Evolutionary conservation across 148 eudicot species (phyloP).

Genomic region (Nepenthes mirabilis): DNA sequence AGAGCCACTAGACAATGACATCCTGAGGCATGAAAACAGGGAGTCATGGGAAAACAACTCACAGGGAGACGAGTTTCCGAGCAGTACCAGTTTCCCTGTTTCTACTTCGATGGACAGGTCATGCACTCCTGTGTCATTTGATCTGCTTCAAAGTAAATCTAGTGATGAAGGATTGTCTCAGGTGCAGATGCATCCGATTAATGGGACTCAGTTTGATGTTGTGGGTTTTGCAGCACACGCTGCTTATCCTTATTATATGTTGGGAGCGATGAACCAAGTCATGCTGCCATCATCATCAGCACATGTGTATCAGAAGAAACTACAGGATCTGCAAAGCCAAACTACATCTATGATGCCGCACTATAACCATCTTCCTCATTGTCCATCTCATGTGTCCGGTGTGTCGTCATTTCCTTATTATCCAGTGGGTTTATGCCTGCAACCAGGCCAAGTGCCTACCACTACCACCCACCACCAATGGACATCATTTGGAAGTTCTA

Average conservation of each 20-base stretch:
- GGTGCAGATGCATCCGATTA: slow-evolving; percentile 29
- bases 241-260: slow-evolving; percentile 57
- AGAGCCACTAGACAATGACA: slow-evolving; percentile 18
- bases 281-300: slow-evolving; percentile 39
- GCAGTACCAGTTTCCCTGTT: slow-evolving; percentile 49
- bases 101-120: slow-evolving; percentile 64
- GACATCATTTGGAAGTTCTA: slow-evolving; percentile 40
- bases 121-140: slow-evolving; percentile 38
- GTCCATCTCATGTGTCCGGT: slow-evolving; percentile 44
- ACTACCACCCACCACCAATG: slow-evolving; percentile 25
- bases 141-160: slow-evolving; percentile 32
- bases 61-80: slow-evolving; percentile 43
- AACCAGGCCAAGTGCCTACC: slow-evolving; percentile 56
- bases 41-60: slow-evolving; percentile 30
- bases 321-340: slow-evolving; percentile 22
- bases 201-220: slow-evolving; percentile 33
- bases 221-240: slow-evolving; percentile 31
- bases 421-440: slow-evolving; percentile 44
- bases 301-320: slow-evolving; percentile 34
- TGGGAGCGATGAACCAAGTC: slow-evolving; percentile 69
- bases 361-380: slow-evolving; percentile 48
- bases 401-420: slow-evolving; percentile 60
- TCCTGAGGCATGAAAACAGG: slow-evolving; percentile 16
- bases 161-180: slow-evolving; percentile 41
- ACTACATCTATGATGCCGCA: slow-evolving; percentile 41